A percentile compares a stretch with the other conserved stretches of the same genome.
Conservation (phyloP, 2,329 filamentous ascomycete genomes). For the Graphilbum ipis-grandicollis region DNA sequence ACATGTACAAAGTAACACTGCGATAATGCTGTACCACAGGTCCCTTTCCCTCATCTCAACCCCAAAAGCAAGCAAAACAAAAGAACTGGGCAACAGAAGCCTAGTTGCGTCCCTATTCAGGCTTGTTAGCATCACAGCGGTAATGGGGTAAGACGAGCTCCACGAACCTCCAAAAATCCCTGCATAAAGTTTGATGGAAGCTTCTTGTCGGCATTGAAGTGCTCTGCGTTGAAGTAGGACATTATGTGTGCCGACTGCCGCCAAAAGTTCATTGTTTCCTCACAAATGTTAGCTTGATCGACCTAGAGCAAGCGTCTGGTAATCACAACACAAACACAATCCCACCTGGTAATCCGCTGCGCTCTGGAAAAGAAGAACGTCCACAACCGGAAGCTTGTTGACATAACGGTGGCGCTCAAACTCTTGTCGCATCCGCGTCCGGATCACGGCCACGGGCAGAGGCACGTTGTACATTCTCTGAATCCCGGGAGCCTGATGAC, state of each 20-base stretch:
- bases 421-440: conserved; percentile 88
- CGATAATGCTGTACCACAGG: too few species aligned
- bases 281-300: too few species aligned
- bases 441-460: conserved; percentile 70
- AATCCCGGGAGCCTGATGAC: conserved; percentile 78
- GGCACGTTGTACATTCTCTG: conserved; percentile 94
- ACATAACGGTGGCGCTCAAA: conserved; percentile 94
- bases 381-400: conserved; percentile 71
- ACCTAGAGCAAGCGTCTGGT: too few species aligned
- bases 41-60: too few species aligned
- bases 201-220: conserved; percentile 55
- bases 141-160: not conserved
- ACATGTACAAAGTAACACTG: not conserved
- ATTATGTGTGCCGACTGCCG: conserved; percentile 92
- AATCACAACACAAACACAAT: too few species aligned
- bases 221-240: conserved; percentile 87
- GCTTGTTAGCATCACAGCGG: not conserved
- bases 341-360: conserved; percentile 83
- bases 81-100: not conserved
- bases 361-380: conserved; percentile 80
- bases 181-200: conserved; percentile 83
- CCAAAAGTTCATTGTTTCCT: conserved; percentile 99
- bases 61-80: too few species aligned
- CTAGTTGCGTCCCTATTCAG: not conserved
- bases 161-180: conserved; percentile 74